Evolutionary conservation across 169 alveolate species (phyloP).

Genomic region (Cryptosporidium xiaoi): DNA sequence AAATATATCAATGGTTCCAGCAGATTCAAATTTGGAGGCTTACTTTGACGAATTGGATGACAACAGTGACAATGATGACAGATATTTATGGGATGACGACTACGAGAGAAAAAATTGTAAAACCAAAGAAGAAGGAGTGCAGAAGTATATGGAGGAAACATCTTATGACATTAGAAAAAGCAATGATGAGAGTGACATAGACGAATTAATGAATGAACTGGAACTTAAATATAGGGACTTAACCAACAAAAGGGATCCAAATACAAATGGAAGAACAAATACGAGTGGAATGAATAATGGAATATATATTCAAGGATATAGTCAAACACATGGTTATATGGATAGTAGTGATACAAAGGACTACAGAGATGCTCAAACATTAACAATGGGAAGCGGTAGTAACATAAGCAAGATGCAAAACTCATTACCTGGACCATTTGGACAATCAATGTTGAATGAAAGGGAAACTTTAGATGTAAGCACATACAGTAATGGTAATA

Average conservation of each 20-base stretch:
- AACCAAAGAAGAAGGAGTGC: slow-evolving; percentile 50
- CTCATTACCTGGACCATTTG: neutral
- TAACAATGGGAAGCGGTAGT: neutral
- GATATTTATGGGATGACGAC: slow-evolving; percentile 40
- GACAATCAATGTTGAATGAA: neutral
- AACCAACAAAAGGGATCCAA: neutral
- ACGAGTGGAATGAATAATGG: too few species aligned
- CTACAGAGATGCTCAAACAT: neutral
- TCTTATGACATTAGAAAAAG: neutral
- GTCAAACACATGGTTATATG: too few species aligned
- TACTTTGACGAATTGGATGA: slow-evolving; percentile 70
- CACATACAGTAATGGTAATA: neutral
- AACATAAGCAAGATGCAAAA: neutral
- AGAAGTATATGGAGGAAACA: slow-evolving; percentile 52
- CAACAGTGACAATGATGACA: slow-evolving; percentile 33
- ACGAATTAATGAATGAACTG: slow-evolving; percentile 25
- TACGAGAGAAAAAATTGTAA: neutral
- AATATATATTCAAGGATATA: neutral
- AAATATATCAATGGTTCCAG: slow-evolving; percentile 48
- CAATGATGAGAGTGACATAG: neutral
- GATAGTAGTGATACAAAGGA: slow-evolving; percentile 4
- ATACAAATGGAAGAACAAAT: neutral
- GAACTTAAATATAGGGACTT: slow-evolving; percentile 19
- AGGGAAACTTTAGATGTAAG: neutral
- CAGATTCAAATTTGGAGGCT: slow-evolving; percentile 52